Conservation (phyloP, 345 rosid genomes). For the Eucalyptus polybractea region DNA sequence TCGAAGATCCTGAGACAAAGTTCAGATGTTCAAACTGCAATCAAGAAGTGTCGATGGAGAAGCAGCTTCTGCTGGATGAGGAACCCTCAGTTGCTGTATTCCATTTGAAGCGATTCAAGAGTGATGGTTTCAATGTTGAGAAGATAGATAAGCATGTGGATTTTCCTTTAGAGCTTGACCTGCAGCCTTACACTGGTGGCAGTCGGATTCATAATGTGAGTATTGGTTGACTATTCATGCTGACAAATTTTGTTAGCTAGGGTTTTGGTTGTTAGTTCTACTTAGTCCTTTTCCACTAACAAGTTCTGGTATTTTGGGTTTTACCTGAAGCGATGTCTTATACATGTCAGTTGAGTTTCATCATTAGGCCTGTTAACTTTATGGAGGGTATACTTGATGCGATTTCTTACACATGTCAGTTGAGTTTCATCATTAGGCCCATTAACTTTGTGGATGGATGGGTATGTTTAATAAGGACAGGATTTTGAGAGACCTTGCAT, state of each 20-base stretch:
- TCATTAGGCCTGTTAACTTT: neutral
- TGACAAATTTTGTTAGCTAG: neutral
- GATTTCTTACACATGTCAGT: neutral
- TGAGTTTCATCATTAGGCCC: neutral
- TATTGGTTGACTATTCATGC: neutral
- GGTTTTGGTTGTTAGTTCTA: neutral
- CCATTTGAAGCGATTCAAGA: conserved; percentile 87
- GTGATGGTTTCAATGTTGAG: conserved; percentile 42
- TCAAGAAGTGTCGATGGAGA: conserved; percentile 51
- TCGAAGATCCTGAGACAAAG: conserved; percentile 49
- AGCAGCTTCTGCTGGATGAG: conserved; percentile 64
- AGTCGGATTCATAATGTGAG: conserved; percentile 26
- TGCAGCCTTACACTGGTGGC: conserved; percentile 41
- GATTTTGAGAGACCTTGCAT: neutral
- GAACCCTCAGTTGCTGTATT: conserved; percentile 59
- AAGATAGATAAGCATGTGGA: conserved; percentile 68
- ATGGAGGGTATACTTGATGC: neutral
- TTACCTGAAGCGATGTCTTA: neutral
- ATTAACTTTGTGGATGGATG: neutral
- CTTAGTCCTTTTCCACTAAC: neutral
- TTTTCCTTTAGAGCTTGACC: conserved; percentile 76
- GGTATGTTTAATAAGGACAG: neutral
- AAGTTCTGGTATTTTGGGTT: neutral
- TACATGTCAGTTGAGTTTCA: neutral
- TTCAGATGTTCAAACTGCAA: conserved; percentile 64